Evolutionary conservation across 768 basidiomycete genomes (phyloP), one percentile per base, ranked within the genome.

Genomic region (Kwoniella botswanensis): DNA sequence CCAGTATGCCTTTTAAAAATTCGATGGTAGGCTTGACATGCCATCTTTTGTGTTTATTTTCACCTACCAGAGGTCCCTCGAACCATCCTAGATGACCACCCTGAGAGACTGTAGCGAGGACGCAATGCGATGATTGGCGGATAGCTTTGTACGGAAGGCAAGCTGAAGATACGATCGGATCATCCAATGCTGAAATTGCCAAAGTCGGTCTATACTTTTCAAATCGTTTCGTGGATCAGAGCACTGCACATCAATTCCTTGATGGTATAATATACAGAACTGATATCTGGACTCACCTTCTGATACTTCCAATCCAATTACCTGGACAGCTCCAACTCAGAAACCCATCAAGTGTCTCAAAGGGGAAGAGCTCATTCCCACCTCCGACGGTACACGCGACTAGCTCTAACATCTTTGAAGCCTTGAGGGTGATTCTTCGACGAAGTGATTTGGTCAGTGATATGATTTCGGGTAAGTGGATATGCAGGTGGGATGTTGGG

Each of bases 41-140:
- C 75, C 75, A 76, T 69, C 75, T 29, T 26, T 70, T 56, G 65
- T 76, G 75, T 29, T 64, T 46, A 50, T 73, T 56, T 46, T 65
- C 24, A 6, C 75, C 73, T 15, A 24, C 26, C 42, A 63, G 43
- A 0, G 73, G 73, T n/a, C 73, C 73, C 22, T 74, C 73, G 53
- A 74, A 74, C 73, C 73, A 74, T 10, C 73, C 73, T 22, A 74
- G 41, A 56, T 74, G 73, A 10, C 73, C 73, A 18, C 73, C 73
- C 41, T 71, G 65, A 53, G 73, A 67, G 15, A 71, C 63, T 10
- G 73, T 71, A 3, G 70, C 73, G 12, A 74, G 59, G 9, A 74
- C 73, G 56, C 67, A 74, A 35, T 74, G 73, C 6, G 73, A 58
- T 11, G 70, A 67, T 21, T 53, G 44, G 24, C 57, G 65, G 22